Evolutionary conservation across 768 basidiomycete species (phyloP), one percentile per base, ranked within the genome.

Genomic region (Mycena kentingensis): DNA sequence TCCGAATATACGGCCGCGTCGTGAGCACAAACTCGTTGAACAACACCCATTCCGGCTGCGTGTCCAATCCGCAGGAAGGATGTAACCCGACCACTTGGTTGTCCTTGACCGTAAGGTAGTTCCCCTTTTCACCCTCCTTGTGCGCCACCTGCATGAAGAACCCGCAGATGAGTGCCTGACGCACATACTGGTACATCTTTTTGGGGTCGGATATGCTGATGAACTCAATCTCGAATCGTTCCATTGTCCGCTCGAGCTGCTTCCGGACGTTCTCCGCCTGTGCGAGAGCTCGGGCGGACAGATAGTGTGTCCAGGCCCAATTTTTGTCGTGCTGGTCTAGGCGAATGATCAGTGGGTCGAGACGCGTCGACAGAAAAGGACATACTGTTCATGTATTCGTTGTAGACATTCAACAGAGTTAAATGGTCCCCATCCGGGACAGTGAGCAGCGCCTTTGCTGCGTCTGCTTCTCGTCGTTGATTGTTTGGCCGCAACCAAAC

Each of bases 111-210:
- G 95, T 99, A 56, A 87, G 55, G 65, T 99, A 98, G 49, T 78
- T 81, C 2, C 86, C 83, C 69, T 92, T 94, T 66, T 93, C 91
- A 3, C 92, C 91, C 65, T 95, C 93, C 67, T 91, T 90, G 69
- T 97, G 93, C 6, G 95, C 97, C 12, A 93, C 84, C 66, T 98
- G 96, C 96, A 97, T 98, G 73, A 98, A 99, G 79, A 91, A 99
- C 2, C 95, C 97, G 60, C 87, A 89, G 4, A 90, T 88, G 19
- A 98, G 76, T 0, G 88, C 88, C 69, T 86, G 85, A 24, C 93
- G 82, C 50, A 98, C 85, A 60, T 86, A 87, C 47, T 73, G 57
- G 67, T 82, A 88, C 57, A 88, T 80, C 65, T 86, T 89, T 63
- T 76, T 78, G 61, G 88, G 82, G 59, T 93, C 88, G 24, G 67